These are phyloP conservation scores for Blastocrithidia nonstop DNA, from an alignment of 208 protist genomes.

Conservation along the genomic window DNA sequence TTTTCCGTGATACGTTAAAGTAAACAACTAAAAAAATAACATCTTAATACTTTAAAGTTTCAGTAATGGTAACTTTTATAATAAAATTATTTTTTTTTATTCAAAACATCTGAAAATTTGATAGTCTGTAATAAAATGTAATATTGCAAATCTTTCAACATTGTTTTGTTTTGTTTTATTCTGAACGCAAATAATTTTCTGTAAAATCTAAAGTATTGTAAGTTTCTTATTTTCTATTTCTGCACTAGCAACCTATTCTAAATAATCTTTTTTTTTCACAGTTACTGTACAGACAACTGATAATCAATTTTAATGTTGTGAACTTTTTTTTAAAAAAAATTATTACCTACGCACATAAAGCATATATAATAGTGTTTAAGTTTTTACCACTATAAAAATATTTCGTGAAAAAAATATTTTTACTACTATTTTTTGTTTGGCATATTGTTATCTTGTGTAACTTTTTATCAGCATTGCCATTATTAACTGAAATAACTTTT, in stretches of 20 bases:
- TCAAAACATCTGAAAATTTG: background rate
- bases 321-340: background rate
- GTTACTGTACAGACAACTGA: background rate
- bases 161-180: background rate
- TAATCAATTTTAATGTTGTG: background rate
- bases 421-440: too few species aligned
- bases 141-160: background rate
- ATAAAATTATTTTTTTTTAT: slow-evolving; percentile 1
- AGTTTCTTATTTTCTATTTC: too few species aligned
- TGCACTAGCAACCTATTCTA: background rate
- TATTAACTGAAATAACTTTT: too few species aligned
- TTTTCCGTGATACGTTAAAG: slow-evolving; percentile 15
- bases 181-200: background rate
- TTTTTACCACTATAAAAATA: slow-evolving; percentile 3
- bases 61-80: slow-evolving; percentile 1
- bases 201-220: too few species aligned
- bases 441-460: too few species aligned
- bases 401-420: too few species aligned
- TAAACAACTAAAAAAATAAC: background rate
- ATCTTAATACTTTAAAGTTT: background rate
- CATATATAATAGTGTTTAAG: too few species aligned
- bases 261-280: background rate
- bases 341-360: background rate
- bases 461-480: too few species aligned
- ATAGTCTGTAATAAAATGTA: too few species aligned